Evolutionary conservation across 192 early-diverging fungal species (phyloP).

Genomic region (Coemansia sp.): DNA sequence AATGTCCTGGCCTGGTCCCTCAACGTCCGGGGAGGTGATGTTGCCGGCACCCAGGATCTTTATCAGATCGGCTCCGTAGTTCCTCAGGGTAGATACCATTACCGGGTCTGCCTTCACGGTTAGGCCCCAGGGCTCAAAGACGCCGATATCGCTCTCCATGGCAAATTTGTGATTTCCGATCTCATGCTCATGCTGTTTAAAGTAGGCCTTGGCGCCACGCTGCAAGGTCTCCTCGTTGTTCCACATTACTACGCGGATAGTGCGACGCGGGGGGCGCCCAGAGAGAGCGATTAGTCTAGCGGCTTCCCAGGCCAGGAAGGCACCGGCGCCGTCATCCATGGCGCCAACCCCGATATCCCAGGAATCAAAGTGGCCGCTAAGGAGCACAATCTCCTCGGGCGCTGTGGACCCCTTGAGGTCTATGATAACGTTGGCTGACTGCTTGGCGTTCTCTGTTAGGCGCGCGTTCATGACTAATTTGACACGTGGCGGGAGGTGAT

Average conservation of each 20-base stretch:
- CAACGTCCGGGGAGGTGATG: conserved; percentile 29
- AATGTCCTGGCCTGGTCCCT: conserved; percentile 56
- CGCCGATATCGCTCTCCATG: conserved; percentile 61
- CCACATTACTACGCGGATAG: conserved; percentile 63
- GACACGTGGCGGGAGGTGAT: conserved; percentile 49
- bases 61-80: conserved; percentile 43
- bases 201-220: conserved; percentile 57
- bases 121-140: conserved; percentile 64
- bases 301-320: conserved; percentile 55
- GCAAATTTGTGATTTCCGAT: conserved; percentile 51
- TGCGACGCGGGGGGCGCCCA: conserved; percentile 48
- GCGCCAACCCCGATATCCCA: conserved; percentile 60
- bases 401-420: conserved; percentile 55
- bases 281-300: conserved; percentile 35
- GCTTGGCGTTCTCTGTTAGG: conserved; percentile 31
- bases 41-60: conserved; percentile 42
- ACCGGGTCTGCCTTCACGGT: conserved; percentile 37
- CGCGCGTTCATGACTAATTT: conserved; percentile 52
- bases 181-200: conserved; percentile 42
- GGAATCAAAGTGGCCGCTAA: conserved; percentile 61
- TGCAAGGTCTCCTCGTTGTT: conserved; percentile 62
- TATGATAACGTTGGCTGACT: conserved; percentile 58
- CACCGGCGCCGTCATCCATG: conserved; percentile 61
- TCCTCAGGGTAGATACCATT: conserved; percentile 20
- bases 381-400: conserved; percentile 54